These are phyloP conservation scores for Rosa chinensis DNA, from an alignment of 306 rosid species.

Conservation along the genomic window DNA sequence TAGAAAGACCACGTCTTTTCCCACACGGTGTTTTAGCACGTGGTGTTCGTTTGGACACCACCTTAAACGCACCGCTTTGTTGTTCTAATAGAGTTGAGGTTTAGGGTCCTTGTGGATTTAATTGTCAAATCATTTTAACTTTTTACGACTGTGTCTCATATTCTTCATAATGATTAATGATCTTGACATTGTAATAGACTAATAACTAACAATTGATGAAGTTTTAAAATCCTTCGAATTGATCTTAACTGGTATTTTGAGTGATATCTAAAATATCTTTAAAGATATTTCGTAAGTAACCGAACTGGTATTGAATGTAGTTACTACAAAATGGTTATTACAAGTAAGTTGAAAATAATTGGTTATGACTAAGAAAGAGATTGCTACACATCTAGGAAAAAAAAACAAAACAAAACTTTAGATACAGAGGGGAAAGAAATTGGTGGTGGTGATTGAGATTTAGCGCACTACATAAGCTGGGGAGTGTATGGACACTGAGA, in stretches of 20 bases:
- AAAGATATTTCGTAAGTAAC: no score
- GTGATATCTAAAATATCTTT: no score
- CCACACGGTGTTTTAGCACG: background rate
- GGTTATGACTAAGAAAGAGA: background rate
- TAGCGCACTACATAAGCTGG: conserved; percentile 32
- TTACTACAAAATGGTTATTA: background rate
- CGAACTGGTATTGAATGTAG: no score
- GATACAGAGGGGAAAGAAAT: background rate
- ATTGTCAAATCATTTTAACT: no score
- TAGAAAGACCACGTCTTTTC: background rate
- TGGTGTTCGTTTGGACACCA: background rate
- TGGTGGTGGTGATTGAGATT: background rate
- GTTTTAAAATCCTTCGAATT: no score
- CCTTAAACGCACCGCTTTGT: background rate
- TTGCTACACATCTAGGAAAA: background rate
- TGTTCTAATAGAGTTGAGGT: background rate
- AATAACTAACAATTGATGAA: no score
- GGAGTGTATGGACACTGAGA: conserved; percentile 26
- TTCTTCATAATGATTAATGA: no score
- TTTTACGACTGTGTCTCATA: no score
- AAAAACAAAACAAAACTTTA: background rate
- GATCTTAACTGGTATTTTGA: no score
- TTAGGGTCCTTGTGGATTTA: background rate
- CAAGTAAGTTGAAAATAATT: background rate
- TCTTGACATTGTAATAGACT: no score